Evolutionary conservation across 2,329 filamentous ascomycete genomes (phyloP).

Genomic region (Diaporthe sp.): DNA sequence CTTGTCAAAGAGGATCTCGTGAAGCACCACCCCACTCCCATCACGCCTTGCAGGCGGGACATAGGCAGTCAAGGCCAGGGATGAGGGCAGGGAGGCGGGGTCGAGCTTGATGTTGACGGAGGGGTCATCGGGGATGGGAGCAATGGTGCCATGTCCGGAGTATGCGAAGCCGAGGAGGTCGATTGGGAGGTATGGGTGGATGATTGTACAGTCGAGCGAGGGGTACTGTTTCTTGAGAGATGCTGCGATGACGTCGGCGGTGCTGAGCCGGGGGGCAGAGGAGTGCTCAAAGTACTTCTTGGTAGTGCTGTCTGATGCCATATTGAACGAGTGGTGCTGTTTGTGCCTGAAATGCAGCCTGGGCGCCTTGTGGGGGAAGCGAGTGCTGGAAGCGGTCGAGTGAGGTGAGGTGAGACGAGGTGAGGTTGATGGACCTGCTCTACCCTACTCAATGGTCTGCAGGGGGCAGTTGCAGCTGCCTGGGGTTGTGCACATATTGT

Average conservation of each 20-base stretch:
- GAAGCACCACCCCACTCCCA: constrained; percentile 49
- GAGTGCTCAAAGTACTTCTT: constrained; percentile 53
- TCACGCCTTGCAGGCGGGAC: constrained; percentile 53
- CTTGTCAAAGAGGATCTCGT: constrained; percentile 51
- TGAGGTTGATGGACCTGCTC: not conserved
- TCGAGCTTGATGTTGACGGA: constrained; percentile 21
- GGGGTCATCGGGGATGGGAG: constrained; percentile 42
- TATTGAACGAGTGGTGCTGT: not conserved
- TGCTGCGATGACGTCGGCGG: constrained; percentile 53
- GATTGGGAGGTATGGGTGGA: constrained; percentile 42
- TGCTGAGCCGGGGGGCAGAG: constrained; percentile 52
- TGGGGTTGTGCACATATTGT: not conserved
- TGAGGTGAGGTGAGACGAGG: not conserved
- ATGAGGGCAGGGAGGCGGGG: constrained; percentile 42
- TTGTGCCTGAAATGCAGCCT: not conserved
- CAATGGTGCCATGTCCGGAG: constrained; percentile 50
- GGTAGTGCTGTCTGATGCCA: constrained; percentile 36
- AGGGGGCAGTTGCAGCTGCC: not conserved
- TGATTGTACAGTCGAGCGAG: constrained; percentile 52
- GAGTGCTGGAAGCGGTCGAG: not conserved
- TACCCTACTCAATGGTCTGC: not conserved
- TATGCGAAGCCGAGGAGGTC: constrained; percentile 56
- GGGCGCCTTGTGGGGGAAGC: not conserved
- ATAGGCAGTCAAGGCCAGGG: constrained; percentile 52
- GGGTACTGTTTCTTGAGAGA: constrained; percentile 56